Evolutionary conservation across 495 filamentous ascomycete species (phyloP), one percentile per base, ranked within the genome.

Genomic region (Ascodesmis nigricans): DNA sequence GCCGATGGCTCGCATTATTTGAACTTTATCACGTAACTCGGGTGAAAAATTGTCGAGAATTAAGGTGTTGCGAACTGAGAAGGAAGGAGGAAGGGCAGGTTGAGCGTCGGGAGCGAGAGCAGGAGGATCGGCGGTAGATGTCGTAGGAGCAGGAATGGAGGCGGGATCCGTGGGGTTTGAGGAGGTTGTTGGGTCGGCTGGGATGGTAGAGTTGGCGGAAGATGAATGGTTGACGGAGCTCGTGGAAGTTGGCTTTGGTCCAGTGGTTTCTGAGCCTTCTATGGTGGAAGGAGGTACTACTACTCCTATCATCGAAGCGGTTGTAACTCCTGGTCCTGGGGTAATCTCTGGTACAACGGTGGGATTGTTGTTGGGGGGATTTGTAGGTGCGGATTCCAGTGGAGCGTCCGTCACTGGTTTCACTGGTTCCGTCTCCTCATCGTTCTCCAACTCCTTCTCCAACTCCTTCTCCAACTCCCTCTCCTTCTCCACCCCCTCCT

Each of bases 1-100:
- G 18, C 11, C 29, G 13, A 37, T 17, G 16, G 26, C 13, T 11
- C 24, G 21, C 7, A 30, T 21, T 13, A 37, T n/a, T 15, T n/a
- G 16, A 6, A 26, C 35, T 15, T 13, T 16, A 26, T 37, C 35
- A 20, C 26, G 10, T n/a, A 7, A 37, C 26, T 3, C 8, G 10
- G 1, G 11, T 1, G 14, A 20, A 16, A 29, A 30, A 11, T 19
- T 20, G 11, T 29, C 24, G 35, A 37, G 35, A 7, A 37, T 21
- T 37, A 37, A 20, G n/a, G 30, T 7, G 11, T 29, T 37, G 13
- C 35, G 35, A 5, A 16, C 35, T 3, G 35, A 29, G 23, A 30
- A 9, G 13, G 35, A 26, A 7, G 20, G 15, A 22, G 31, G 31
- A 11, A 11, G 11, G 23, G 23, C 6, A 25, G 23, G 11, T 6